Evolutionary conservation across 139 green algal genomes (phyloP).

Genomic region (Chlorella sp.): DNA sequence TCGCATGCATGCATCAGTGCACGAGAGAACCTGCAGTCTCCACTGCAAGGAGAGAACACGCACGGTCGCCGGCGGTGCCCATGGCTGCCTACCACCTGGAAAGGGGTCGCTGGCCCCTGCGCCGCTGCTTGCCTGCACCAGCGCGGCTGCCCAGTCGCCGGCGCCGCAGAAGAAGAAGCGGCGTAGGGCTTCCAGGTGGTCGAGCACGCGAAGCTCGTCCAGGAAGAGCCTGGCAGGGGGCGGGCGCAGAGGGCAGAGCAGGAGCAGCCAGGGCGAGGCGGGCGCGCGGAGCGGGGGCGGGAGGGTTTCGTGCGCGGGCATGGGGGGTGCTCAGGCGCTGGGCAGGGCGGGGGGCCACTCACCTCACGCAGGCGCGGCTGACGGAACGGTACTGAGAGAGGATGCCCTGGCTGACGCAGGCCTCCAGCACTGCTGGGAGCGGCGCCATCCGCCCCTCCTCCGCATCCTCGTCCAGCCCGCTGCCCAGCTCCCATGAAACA

Average conservation of each 20-base stretch:
- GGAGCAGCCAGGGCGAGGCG: no score
- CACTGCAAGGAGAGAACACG: no score
- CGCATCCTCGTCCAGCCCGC: neutral
- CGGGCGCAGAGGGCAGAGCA: neutral
- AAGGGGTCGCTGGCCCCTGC: no score
- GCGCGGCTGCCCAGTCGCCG: constrained; percentile 25
- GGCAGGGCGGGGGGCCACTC: neutral
- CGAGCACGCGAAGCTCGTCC: constrained; percentile 27
- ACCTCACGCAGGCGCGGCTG: constrained; percentile 31
- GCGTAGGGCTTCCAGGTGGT: constrained; percentile 30
- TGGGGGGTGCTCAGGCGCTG: neutral
- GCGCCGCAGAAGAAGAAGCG: constrained; percentile 26
- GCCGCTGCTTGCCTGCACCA: constrained; percentile 10
- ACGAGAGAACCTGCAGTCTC: no score
- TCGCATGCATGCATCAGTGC: no score
- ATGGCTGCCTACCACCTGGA: no score
- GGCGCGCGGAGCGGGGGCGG: no score
- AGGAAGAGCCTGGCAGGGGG: constrained; percentile 36
- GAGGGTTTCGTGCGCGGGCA: neutral
- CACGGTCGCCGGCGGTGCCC: no score
- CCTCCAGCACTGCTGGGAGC: constrained; percentile 19
- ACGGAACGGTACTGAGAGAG: constrained; percentile 25
- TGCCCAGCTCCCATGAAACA: no score
- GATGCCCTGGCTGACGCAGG: constrained; percentile 7
- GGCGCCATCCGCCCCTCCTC: neutral